Conservation (phyloP, 345 rosid genomes). For the Linum usitatissimum region DNA sequence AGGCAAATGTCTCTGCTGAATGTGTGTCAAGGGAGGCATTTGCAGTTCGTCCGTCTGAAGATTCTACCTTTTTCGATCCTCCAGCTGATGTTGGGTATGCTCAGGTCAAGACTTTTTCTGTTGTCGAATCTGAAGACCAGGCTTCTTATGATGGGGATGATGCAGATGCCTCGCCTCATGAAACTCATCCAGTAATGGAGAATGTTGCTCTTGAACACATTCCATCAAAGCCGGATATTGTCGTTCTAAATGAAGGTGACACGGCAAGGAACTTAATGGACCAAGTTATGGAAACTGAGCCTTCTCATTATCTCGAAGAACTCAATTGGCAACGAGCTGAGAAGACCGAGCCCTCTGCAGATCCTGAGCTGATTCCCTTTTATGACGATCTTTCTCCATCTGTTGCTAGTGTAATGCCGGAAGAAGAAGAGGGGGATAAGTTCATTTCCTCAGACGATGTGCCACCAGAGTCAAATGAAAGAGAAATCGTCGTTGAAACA, state of each 20-base stretch:
- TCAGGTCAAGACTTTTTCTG: conserved; percentile 58
- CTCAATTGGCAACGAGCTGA: conserved; percentile 26
- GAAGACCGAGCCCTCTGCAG: conserved; percentile 15
- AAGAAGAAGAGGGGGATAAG: not conserved
- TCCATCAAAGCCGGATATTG: conserved; percentile 25
- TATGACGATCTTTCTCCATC: conserved; percentile 24
- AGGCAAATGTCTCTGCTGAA: conserved; percentile 22
- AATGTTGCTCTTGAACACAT: conserved; percentile 20
- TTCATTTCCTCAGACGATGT: conserved; percentile 14
- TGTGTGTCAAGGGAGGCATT: conserved; percentile 23
- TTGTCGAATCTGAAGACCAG: conserved; percentile 41
- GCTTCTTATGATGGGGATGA: conserved; percentile 26
- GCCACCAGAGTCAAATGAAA: conserved; percentile 15
- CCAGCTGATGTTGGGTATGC: conserved; percentile 55
- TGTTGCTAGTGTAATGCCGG: conserved; percentile 11
- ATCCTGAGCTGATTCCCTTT: conserved; percentile 32
- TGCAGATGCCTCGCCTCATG: conserved; percentile 12
- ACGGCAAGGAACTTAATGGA: conserved; percentile 31
- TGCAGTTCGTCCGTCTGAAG: conserved; percentile 22
- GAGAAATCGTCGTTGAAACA: conserved; percentile 17
- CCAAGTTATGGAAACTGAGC: conserved; percentile 21
- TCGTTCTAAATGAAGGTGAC: conserved; percentile 24
- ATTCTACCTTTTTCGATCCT: conserved; percentile 22
- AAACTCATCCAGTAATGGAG: conserved; percentile 10
- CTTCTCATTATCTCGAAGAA: conserved; percentile 32